Evolutionary conservation across 2,329 filamentous ascomycete species (phyloP), one percentile per base, ranked within the genome.

Genomic region (Lecanicillium sp.): DNA sequence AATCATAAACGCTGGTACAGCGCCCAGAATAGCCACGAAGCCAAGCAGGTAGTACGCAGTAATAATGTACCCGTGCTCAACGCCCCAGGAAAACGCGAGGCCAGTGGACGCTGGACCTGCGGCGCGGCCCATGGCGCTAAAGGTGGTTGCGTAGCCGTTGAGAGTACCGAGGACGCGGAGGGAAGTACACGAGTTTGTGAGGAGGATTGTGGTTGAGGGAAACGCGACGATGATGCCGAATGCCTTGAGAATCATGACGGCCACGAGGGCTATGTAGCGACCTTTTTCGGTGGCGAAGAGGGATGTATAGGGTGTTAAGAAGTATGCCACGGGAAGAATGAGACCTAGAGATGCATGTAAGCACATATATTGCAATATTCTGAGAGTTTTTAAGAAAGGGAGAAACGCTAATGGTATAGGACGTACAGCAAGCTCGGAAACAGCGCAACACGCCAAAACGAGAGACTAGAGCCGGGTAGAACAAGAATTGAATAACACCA

Each of bases 131-230:
- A 95, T 59, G 1, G 85, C 88, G 46, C 80, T 83, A 25, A 89
- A 78, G 40, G 82, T 84, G 0, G 89, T 95, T 0, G 87, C 89
- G 44, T 95, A 79, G 3, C 90, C 92, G 53, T 96, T 96, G 40
- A 96, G 64, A 0, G 89, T 95, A 2, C 88, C 89, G 5, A 96
- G 72, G 9, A 94, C 75, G 31, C 49, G 51, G 13, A 95, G 65
- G 39, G 82, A 88, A 1, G 71, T 63, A 4, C 87, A 87, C 9
- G 82, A 86, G 61, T 95, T 95, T 19, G 89, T 95, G 28, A 96
- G 73, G 34, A 96, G 69, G 49, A 96, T 95, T 5, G 86, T 94
- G 18, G 76, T 82, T 52, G 85, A 92, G 0, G 92, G 90, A 56
- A 95, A 95, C 1, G 83, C 83, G 52, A 95, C 82, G 46, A 94